phyloP scores from a whole-genome alignment of 2,329 filamentous ascomycete genomes.

The Penicillium sp. region DNA sequence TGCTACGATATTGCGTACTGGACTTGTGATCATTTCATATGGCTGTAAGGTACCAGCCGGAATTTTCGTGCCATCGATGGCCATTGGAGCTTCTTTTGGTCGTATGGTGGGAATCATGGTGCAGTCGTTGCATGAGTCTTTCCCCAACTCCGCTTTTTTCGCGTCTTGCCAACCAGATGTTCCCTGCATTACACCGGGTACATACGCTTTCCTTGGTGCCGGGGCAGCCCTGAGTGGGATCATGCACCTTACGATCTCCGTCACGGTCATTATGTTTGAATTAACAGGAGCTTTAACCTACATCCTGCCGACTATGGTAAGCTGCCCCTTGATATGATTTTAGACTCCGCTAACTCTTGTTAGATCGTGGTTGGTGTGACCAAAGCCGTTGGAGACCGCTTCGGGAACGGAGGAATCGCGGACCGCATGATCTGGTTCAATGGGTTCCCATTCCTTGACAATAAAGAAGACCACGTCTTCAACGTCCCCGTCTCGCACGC shows the following conservation, averaged over 20 bases:
- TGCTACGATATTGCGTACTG: constrained; percentile 72
- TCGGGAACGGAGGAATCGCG: constrained; percentile 93
- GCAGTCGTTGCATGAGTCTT: constrained; percentile 76
- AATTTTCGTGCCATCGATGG: constrained; percentile 98
- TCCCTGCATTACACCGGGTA: constrained; percentile 93
- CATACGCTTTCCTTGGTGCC: constrained; percentile 91
- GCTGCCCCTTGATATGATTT: constrained; percentile 12
- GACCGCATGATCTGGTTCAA: constrained; percentile 99
- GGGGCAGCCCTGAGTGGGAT: constrained; percentile 88
- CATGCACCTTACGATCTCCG: constrained; percentile 95
- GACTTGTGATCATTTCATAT: constrained; percentile 91
- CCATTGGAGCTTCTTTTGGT: constrained; percentile 88
- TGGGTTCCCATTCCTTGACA: constrained; percentile 92
- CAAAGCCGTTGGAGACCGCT: constrained; percentile 83
- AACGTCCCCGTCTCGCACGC: constrained; percentile 86
- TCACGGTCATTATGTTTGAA: constrained; percentile 99
- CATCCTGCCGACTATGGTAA: constrained; percentile 87
- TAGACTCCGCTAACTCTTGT: constrained; percentile 6
- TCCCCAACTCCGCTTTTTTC: constrained; percentile 79
- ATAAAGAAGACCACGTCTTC: constrained; percentile 95
- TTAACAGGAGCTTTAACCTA: constrained; percentile 95
- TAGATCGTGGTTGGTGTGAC: constrained; percentile 91
- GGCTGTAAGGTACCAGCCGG: constrained; percentile 96
- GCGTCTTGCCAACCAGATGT: constrained; percentile 82
- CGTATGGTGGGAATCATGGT: constrained; percentile 92